Percentiles rank a stretch among this genome's conserved stretches.
Conservation (phyloP, 169 alveolate species). For the Besnoitia besnoiti region DNA sequence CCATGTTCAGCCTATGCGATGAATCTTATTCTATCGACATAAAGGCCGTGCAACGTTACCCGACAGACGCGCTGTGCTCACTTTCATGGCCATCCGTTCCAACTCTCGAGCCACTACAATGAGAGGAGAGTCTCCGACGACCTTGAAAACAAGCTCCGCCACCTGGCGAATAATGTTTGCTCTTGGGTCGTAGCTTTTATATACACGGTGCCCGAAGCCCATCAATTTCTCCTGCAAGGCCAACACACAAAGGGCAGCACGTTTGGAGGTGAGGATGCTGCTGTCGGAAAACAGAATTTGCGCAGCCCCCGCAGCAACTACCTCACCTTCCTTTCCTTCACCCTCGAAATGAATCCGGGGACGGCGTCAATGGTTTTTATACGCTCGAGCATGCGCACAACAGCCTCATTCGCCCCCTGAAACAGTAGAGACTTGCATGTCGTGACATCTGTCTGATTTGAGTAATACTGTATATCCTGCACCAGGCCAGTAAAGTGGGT, state of each 20-base stretch:
- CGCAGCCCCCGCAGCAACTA: too few relatives aligned
- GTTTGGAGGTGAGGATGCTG: too few relatives aligned
- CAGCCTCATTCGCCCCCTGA: slow-evolving; percentile 92
- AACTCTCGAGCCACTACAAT: slow-evolving; percentile 84
- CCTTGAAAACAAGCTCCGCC: slow-evolving; percentile 80
- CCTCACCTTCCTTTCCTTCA: slow-evolving; percentile 77
- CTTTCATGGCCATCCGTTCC: slow-evolving; percentile 80
- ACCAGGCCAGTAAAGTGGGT: too few relatives aligned
- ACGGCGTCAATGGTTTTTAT: slow-evolving; percentile 79
- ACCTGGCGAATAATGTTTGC: slow-evolving; percentile 80
- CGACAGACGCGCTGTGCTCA: neutral
- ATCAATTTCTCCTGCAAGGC: slow-evolving; percentile 75
- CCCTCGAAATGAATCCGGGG: slow-evolving; percentile 76
- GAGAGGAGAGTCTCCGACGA: slow-evolving; percentile 77
- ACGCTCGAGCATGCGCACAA: slow-evolving; percentile 85
- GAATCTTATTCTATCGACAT: slow-evolving; percentile 15
- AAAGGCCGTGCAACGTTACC: neutral
- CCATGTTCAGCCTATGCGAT: neutral
- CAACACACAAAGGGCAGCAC: neutral
- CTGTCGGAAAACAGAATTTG: too few relatives aligned
- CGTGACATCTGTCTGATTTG: too few relatives aligned
- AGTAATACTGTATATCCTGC: too few relatives aligned
- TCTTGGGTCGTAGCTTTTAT: slow-evolving; percentile 90
- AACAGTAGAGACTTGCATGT: too few relatives aligned
- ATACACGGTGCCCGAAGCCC: slow-evolving; percentile 93